Base-by-base conservation (phyloP, 2,329 filamentous ascomycete genomes). In the Hymenoscyphus salicellus region DNA sequence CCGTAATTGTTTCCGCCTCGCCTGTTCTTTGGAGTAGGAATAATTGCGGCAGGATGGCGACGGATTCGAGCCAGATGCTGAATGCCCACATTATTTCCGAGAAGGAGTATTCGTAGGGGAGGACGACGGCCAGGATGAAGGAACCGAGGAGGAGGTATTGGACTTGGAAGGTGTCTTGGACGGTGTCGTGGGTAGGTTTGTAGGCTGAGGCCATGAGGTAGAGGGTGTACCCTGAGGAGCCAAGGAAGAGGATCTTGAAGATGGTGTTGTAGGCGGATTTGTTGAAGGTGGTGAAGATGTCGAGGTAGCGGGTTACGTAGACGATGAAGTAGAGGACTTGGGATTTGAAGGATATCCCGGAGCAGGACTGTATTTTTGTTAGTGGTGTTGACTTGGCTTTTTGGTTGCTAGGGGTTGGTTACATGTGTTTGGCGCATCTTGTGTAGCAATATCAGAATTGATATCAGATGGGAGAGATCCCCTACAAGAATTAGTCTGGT, bases 1-100 rank as follows among this genome's bases (percentile, higher is more conserved):
- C 97, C 14, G 95, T 99, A 75, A 99, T 99, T n/a, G 95, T 97
- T 81, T 99, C 95, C 11, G 95, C 96, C 81, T 98, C 94, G 71
- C 95, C 96, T 0, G 95, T 99, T 73, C 95, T 86, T 81, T 99
- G 95, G 69, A 99, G 84, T 92, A 99, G 96, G 79, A 99, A 98
- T 61, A 99, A 86, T 81, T 99, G 95, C 1, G 95, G 95, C 66
- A 99, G 85, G 72, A 99, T 99, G 61, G 95, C 95, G 20, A 99
- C 95, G 4, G 91, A 89, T 81, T 99, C 95, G 36, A 99, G 86
- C 95, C 95, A 99, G 78, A 99, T 97, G 62, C 91, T 96, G 78
- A 98, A 99, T 26, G 95, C 90, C 95, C 95, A 99, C 58, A 96
- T 84, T 68, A 99, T 92, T 86, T 97, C 94, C 32, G 87, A 85